Evolutionary conservation across 139 green algal genomes (phyloP), one percentile per base, ranked within the genome.

Genomic region (Parachlorella kessleri): DNA sequence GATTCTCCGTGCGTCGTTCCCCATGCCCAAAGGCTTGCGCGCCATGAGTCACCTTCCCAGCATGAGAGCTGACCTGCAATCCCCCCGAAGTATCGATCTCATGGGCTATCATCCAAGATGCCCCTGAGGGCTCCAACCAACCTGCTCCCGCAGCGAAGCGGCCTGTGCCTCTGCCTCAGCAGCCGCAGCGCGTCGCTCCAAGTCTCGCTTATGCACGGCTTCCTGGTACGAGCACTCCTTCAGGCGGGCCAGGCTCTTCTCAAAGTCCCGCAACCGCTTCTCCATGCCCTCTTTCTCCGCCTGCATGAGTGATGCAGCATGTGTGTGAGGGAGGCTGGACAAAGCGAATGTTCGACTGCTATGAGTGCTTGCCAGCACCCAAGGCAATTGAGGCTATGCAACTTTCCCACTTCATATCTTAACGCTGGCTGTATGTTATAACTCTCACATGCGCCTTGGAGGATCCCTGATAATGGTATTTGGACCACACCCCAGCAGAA

Each of bases 281-380:
- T 28, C 37, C 55, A 63, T 64, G 55, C 37, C n/a, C 37, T 70
- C 73, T n/a, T 70, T 70, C 55, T 78, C 73, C 35, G n/a, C 72
- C 72, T 77, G 72, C 36, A 67, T 9, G 65, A 9, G 7, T 42
- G 65, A 21, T 26, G 65, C 65, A 38, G 23, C 32, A 24, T 7
- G 4, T 9, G 30, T 7, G 40, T 9, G 8, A 70, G 6, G 26
- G n/a, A 68, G 6, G 59, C 21, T 9, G 26, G 21, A 63, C 36
- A 10, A 4, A 74, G 24, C 35, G 18, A 14, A 21, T 14, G 39
- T 10, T 36, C 7, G n/a, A 73, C 8, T 18, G 67, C 67, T 53
- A 33, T 69, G 21, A 26, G 21, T 33, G n/a, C n/a, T n/a, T n/a
- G n/a, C n/a, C n/a, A n/a, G n/a, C n/a, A n/a, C n/a, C n/a, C n/a